phyloP scores from a whole-genome alignment of 768 basidiomycete genomes.

The Cubamyces sp. region DNA sequence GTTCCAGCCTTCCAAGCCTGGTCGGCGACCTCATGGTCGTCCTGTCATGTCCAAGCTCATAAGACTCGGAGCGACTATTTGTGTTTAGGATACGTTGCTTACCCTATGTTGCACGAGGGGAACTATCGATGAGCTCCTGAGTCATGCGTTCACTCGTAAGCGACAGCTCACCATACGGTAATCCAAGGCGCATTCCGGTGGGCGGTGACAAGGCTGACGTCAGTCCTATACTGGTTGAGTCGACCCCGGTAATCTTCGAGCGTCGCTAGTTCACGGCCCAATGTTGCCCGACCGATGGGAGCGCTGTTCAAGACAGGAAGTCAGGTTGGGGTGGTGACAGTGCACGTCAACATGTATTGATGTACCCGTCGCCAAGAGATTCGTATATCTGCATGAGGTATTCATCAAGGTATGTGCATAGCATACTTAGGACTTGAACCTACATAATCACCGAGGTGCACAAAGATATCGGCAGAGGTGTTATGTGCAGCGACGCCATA shows the following conservation, averaged over 20 bases:
- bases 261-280: constrained; percentile 60
- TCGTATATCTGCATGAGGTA: constrained; percentile 49
- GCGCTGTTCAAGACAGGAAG: constrained; percentile 38
- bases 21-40: constrained; percentile 61
- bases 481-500: constrained; percentile 60
- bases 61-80: too few relatives aligned
- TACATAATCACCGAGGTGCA: constrained; percentile 65
- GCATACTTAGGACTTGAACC: constrained; percentile 19
- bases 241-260: constrained; percentile 59
- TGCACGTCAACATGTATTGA: too few relatives aligned
- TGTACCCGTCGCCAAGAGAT: constrained; percentile 41
- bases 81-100: too few relatives aligned
- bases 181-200: constrained; percentile 60
- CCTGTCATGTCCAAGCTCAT: constrained; percentile 35
- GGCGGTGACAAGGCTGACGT: constrained; percentile 49
- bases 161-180: constrained; percentile 48
- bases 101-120: too few relatives aligned
- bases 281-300: constrained; percentile 50
- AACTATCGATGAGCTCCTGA: too few relatives aligned
- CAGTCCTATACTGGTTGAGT: constrained; percentile 55
- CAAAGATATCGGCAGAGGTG: constrained; percentile 53
- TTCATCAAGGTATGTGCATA: not conserved
- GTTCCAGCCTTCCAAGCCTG: constrained; percentile 61
- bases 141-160: not conserved
- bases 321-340: not conserved